A percentile compares a stretch with the other conserved stretches of the same genome.
These are phyloP conservation scores for Sanghuangporus weigelae DNA, from an alignment of 1,284 basidiomycete species.

Conservation along the genomic window DNA sequence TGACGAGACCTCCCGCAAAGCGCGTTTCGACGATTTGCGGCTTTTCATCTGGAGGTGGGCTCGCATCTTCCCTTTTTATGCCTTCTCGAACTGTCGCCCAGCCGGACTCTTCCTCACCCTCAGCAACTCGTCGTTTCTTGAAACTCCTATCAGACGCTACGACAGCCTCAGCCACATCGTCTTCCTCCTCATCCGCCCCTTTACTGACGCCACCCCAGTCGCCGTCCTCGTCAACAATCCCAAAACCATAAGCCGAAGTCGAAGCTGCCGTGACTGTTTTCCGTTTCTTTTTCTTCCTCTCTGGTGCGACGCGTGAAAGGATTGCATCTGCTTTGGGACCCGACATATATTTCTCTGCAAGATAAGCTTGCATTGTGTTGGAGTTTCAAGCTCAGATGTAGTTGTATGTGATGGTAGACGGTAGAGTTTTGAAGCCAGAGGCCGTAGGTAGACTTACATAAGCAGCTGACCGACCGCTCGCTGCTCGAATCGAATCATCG, in stretches of 20 bases:
- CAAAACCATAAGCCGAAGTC: neutral
- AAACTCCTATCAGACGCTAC: constrained; percentile 66
- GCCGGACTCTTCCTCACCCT: constrained; percentile 39
- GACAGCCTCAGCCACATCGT: constrained; percentile 53
- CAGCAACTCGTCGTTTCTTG: constrained; percentile 57
- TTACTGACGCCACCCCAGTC: constrained; percentile 45
- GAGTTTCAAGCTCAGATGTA: neutral
- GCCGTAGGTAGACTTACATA: too few relatives aligned
- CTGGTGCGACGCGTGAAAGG: constrained; percentile 57
- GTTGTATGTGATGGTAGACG: neutral
- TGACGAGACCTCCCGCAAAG: constrained; percentile 74
- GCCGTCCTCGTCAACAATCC: constrained; percentile 54
- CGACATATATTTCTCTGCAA: constrained; percentile 90
- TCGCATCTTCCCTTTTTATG: constrained; percentile 39
- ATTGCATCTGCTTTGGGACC: constrained; percentile 97
- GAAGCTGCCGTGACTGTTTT: constrained; percentile 49
- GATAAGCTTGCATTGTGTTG: constrained; percentile 57
- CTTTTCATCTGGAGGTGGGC: constrained; percentile 63
- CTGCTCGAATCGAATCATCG: too few relatives aligned
- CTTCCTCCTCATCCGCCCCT: constrained; percentile 40
- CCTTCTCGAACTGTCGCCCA: constrained; percentile 55
- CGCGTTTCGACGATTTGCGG: constrained; percentile 56
- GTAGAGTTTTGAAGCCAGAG: too few relatives aligned
- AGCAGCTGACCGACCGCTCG: too few relatives aligned
- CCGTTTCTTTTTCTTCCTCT: constrained; percentile 71